phyloP scores from a whole-genome alignment of 2,329 filamentous ascomycete genomes.

The Fusarium temperatum region DNA sequence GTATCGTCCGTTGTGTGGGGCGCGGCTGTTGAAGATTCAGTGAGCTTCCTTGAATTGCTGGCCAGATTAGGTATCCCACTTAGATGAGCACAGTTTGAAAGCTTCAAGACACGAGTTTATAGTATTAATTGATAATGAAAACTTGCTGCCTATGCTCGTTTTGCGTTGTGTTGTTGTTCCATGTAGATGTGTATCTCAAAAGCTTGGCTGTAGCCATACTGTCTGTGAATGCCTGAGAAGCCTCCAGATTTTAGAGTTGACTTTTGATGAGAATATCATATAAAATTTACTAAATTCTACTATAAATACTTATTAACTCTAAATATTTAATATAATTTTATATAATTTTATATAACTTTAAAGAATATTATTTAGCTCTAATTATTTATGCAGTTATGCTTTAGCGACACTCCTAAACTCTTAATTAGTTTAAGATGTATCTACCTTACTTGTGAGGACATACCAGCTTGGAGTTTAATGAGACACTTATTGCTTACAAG shows the following conservation, averaged over 20 bases:
- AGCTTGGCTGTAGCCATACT: not conserved
- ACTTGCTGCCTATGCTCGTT: no score
- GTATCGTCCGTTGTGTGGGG: slow-evolving; percentile 34
- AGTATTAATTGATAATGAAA: not conserved
- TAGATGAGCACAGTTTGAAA: not conserved
- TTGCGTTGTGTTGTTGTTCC: not conserved
- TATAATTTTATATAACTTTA: no score
- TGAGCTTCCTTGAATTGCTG: not conserved
- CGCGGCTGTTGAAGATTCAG: not conserved
- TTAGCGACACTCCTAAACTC: not conserved
- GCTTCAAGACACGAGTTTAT: no score
- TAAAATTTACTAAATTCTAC: not conserved
- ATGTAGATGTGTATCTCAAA: not conserved
- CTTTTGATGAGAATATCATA: not conserved
- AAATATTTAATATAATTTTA: not conserved
- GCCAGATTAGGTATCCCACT: not conserved
- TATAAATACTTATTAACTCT: not conserved
- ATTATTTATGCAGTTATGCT: not conserved
- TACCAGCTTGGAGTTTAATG: not conserved
- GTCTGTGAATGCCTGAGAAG: not conserved
- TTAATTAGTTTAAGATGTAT: not conserved
- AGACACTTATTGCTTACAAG: not conserved
- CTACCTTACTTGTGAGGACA: not conserved
- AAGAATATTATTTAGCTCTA: not conserved
- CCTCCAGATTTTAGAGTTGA: not conserved